Evolutionary conservation across 1,139 yeast genomes (phyloP), one percentile per base, ranked within the genome.

Genomic region (Candida sp.): DNA sequence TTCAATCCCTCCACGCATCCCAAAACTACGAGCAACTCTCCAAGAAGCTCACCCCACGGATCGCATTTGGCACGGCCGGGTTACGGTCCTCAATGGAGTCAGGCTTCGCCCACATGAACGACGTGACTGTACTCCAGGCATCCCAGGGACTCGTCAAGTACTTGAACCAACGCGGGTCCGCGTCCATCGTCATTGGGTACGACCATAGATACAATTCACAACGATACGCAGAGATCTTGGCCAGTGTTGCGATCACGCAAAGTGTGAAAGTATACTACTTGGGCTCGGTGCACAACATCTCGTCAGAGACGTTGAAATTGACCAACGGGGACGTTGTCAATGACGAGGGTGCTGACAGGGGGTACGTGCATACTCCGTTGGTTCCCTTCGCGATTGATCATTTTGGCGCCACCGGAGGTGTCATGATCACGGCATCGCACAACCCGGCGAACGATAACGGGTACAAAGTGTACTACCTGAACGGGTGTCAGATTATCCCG

Each of bases 381-480:
- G 98, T 94, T 1, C 98, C 99, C 1, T 93, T 89, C 69, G 85
- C 90, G 0, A 87, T 94, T 30, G 90, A 88, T 57, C 63, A 74
- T 38, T 77, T 73, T 52, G 59, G 70, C 0, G 92, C 97, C 0
- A 73, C 86, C 0, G 91, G 86, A 47, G 99, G 98, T 34, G 89
- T 94, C 2, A 94, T 94, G 98, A 84, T 94, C 44, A 94, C 99
- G 0, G 98, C 99, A 0, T 90, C 97, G 49, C 99, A 94, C 68
- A 94, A 94, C 63, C 98, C 98, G 0, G 96, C 94, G 11, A 76
- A 78, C 56, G 98, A 93, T 65, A 94, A 94, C 63, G 99, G 99
- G 0, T 94, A 91, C 71, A 94, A 94, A 64, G 98, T 94, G 0
- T 93, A 94, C 72, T 91, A 96, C 83, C 76, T 80, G 12, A 94